These are phyloP conservation scores for Glycine soja DNA, from an alignment of 306 rosid genomes.

Conservation along the genomic window DNA sequence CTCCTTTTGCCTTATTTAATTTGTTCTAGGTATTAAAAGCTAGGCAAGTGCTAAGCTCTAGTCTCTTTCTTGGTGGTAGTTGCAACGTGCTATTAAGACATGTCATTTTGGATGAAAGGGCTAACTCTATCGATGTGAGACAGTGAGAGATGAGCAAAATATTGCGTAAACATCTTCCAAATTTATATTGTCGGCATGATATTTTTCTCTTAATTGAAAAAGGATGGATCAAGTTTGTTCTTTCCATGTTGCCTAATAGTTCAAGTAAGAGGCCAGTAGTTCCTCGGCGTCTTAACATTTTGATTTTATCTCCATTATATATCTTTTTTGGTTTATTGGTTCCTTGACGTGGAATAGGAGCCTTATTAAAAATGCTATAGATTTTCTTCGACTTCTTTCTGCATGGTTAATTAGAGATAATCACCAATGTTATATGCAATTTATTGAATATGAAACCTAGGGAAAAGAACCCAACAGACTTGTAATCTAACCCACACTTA, in stretches of 20 bases:
- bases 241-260: background rate
- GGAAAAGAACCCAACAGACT: too few species aligned
- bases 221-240: background rate
- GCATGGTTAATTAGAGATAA: too few species aligned
- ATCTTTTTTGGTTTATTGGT: background rate
- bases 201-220: background rate
- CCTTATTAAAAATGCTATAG: background rate
- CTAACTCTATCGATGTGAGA: conserved; percentile 20
- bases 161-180: background rate
- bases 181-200: conserved; percentile 33
- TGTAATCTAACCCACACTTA: too few species aligned
- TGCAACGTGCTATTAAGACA: conserved; percentile 19
- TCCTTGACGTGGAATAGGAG: background rate
- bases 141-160: background rate
- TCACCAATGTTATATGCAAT: background rate
- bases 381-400: background rate
- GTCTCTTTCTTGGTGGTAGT: conserved; percentile 47
- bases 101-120: conserved; percentile 27
- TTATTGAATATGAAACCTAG: background rate
- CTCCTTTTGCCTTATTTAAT: conserved; percentile 38
- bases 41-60: conserved; percentile 48
- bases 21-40: conserved; percentile 43
- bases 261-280: background rate
- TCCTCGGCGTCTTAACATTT: background rate
- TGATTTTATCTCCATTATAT: background rate